Evolutionary conservation across 2,329 filamentous ascomycete species (phyloP).

Genomic region (Fusarium sp.): DNA sequence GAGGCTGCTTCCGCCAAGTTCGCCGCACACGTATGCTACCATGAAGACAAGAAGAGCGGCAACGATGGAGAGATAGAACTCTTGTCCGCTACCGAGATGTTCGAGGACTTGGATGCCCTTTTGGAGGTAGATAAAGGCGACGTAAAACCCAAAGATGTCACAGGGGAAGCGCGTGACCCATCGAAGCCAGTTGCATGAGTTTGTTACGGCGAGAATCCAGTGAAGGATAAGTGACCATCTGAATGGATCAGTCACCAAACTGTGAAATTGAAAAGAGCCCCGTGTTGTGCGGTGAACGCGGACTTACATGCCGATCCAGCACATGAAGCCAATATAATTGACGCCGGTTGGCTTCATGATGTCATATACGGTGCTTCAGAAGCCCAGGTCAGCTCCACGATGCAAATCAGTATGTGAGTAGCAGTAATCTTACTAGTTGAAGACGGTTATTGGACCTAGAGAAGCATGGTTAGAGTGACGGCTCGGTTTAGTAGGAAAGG

Average conservation of each 20-base stretch:
- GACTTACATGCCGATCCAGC: constrained; percentile 81
- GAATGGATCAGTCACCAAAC: background rate
- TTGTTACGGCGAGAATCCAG: constrained; percentile 83
- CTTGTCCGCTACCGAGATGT: constrained; percentile 71
- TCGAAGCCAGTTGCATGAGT: constrained; percentile 86
- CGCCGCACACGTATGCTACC: constrained; percentile 77
- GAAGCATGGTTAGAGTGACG: constrained; percentile 5
- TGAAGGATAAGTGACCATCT: constrained; percentile 88
- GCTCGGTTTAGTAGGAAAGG: background rate
- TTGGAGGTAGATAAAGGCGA: constrained; percentile 90
- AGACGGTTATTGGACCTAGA: constrained; percentile 85
- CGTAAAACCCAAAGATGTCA: constrained; percentile 94
- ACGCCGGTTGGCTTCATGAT: constrained; percentile 82
- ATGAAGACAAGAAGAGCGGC: constrained; percentile 81
- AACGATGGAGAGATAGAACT: constrained; percentile 82
- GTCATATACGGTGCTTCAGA: constrained; percentile 80
- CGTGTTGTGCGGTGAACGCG: background rate
- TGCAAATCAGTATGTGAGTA: background rate
- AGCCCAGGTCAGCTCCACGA: constrained; percentile 5
- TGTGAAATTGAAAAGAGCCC: no score
- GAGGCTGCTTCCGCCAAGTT: constrained; percentile 74
- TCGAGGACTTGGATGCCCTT: constrained; percentile 89
- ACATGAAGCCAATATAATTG: constrained; percentile 90
- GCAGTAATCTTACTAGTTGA: constrained; percentile 73
- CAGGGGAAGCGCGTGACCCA: constrained; percentile 93